phyloP scores from a whole-genome alignment of 257 asterid species.

The Solanum tarijense region DNA sequence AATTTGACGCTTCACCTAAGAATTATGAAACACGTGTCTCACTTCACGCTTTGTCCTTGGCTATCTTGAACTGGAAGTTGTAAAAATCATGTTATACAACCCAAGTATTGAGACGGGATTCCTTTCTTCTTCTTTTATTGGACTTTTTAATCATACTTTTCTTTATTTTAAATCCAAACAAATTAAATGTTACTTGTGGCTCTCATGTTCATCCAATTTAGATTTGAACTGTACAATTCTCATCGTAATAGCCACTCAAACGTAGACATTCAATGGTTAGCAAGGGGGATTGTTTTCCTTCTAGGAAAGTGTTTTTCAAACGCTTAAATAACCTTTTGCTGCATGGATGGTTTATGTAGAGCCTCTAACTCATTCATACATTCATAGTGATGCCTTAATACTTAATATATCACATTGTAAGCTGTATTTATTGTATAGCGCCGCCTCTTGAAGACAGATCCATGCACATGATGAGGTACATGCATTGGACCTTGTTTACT shows the following conservation, averaged over 20 bases:
- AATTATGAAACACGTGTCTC: not conserved
- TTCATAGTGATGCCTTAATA: not conserved
- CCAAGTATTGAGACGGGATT: not conserved
- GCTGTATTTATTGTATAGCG: not conserved
- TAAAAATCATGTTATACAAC: not conserved
- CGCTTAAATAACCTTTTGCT: not conserved
- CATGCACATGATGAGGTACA: not conserved
- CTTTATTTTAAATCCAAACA: not conserved
- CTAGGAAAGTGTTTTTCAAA: not conserved
- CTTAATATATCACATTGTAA: not conserved
- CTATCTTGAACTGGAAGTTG: not conserved
- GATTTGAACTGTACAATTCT: not conserved
- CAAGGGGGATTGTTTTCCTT: not conserved
- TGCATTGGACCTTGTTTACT: not conserved
- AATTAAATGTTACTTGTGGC: not conserved
- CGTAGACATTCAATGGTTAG: not conserved
- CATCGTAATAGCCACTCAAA: not conserved
- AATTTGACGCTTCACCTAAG: not conserved
- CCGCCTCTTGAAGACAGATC: not conserved
- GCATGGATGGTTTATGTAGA: not conserved
- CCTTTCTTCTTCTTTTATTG: not conserved
- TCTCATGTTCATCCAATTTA: not conserved
- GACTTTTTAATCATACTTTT: not conserved
- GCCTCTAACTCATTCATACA: not conserved
- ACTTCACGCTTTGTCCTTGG: not conserved